Evolutionary conservation across 2,329 filamentous ascomycete genomes (phyloP).

Genomic region (Plectosphaerella cucumerina): DNA sequence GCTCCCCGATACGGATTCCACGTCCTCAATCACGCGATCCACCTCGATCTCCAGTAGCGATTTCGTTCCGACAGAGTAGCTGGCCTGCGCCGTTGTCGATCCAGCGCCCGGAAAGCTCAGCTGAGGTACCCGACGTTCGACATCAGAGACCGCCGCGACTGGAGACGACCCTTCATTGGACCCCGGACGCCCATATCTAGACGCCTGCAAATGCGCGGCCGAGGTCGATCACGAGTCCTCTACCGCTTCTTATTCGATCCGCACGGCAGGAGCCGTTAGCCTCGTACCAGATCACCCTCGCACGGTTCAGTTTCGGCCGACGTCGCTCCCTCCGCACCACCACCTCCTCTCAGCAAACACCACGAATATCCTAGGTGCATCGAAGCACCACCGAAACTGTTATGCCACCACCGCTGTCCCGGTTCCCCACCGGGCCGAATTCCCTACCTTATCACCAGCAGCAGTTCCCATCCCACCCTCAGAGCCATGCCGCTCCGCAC

Average conservation of each 20-base stretch:
- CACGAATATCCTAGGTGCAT: not conserved
- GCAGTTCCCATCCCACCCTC: slow-evolving; percentile 51
- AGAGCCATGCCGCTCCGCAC: slow-evolving; percentile 41
- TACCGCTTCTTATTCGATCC: too few species aligned
- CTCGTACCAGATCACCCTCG: too few species aligned
- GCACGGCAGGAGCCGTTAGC: too few species aligned
- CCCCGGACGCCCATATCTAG: not conserved
- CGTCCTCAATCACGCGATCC: not conserved
- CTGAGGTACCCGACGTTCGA: too few species aligned
- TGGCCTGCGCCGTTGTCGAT: too few species aligned
- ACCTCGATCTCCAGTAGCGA: not conserved
- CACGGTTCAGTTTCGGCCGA: not conserved
- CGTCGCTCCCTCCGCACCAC: slow-evolving; percentile 1
- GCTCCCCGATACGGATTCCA: not conserved
- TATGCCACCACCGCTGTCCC: slow-evolving; percentile 38
- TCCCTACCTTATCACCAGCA: slow-evolving; percentile 35
- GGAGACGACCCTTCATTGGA: too few species aligned
- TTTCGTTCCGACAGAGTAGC: too few species aligned
- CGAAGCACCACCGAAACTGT: slow-evolving; percentile 10
- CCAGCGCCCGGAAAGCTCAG: too few species aligned
- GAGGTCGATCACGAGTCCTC: too few species aligned
- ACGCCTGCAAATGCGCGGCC: not conserved
- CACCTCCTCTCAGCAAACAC: slow-evolving; percentile 3
- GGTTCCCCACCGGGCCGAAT: slow-evolving; percentile 43
- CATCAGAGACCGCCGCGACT: too few species aligned